Evolutionary conservation across 2,329 filamentous ascomycete genomes (phyloP), one percentile per base, ranked within the genome.

Genomic region (Ceratocystiopsis sp.): DNA sequence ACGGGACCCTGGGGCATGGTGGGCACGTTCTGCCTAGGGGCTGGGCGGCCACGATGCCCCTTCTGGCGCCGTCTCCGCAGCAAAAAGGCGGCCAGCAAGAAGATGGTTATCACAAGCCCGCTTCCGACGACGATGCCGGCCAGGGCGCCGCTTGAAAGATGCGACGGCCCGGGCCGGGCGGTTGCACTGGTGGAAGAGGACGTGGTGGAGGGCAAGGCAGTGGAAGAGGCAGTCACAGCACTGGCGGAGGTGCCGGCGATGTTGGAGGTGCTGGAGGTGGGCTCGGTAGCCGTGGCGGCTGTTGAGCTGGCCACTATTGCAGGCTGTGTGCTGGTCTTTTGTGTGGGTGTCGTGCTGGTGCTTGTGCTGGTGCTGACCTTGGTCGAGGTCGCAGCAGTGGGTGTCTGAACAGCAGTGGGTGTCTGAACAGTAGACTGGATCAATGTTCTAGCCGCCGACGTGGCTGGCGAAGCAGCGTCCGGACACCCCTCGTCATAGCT

Each of bases 401-500:
- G 15, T 17, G 21, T 11, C 37, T 16, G 19, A 7, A 21, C 19
- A 21, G 19, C n/a, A 15, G 35, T 18, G 33, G 38, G 15, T 17
- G 21, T 11, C 37, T 16, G 19, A 7, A 21, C 19, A 21, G 19
- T 19, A 11, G n/a, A 3, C 21, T 7, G 14, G 17, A n/a, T 12
- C 13, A 40, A 21, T 6, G 29, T 32, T 8, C 32, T 14, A 3
- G 14, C 18, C 11, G 37, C 10, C 12, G 40, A 5, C 8, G 36
- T 17, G 3, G 41, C 13, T 18, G 21, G 17, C 14, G 21, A 10
- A 14, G 38, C 21, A 17, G 12, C 29, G 34, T 46, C 49, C 11
- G 59, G 59, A 45, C 63, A 66, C 8, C 44, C 48, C 4, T 42
- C 47, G 3, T 44, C 38, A 40, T 54, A 41, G 4, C 47, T 44